A percentile compares a stretch with the other conserved stretches of the same genome.
phyloP scores from a whole-genome alignment of 345 rosid genomes.

The Salix purpurea region DNA sequence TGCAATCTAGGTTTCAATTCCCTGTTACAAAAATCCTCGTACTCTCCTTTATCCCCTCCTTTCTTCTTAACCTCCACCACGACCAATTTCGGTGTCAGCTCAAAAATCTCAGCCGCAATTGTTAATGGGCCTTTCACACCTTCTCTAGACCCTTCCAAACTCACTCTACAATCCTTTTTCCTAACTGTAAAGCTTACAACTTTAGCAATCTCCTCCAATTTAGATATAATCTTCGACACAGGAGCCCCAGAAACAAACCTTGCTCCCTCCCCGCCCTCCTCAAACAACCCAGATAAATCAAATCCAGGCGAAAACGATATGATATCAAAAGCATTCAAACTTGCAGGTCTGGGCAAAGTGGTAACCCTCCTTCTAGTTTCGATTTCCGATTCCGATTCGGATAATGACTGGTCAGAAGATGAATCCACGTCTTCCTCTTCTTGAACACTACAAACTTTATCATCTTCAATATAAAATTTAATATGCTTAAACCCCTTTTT shows the following conservation, averaged over 20 bases:
- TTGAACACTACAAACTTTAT: slow-evolving; percentile 23
- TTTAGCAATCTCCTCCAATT: slow-evolving; percentile 41
- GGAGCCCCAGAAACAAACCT: slow-evolving; percentile 37
- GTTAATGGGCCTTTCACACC: slow-evolving; percentile 37
- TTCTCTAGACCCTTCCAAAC: slow-evolving; percentile 36
- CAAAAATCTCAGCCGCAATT: slow-evolving; percentile 40
- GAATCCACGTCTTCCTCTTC: slow-evolving; percentile 16
- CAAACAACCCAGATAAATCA: slow-evolving; percentile 35
- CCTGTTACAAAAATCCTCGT: slow-evolving; percentile 66
- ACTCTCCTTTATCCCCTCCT: slow-evolving; percentile 76
- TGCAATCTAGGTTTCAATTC: slow-evolving; percentile 72
- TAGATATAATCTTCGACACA: slow-evolving; percentile 31
- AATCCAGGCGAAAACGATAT: slow-evolving; percentile 39
- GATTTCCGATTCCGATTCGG: slow-evolving; percentile 25
- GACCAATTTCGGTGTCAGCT: slow-evolving; percentile 45
- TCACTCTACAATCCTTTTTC: slow-evolving; percentile 39
- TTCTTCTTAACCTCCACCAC: slow-evolving; percentile 86
- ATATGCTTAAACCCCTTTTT: slow-evolving; percentile 36
- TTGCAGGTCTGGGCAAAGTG: slow-evolving; percentile 30
- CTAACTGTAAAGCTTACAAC: slow-evolving; percentile 39
- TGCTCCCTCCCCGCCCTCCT: slow-evolving; percentile 33
- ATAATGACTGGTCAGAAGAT: slow-evolving; percentile 12
- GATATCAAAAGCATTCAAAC: slow-evolving; percentile 39
- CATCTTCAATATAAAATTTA: slow-evolving; percentile 35
- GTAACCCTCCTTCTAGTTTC: slow-evolving; percentile 20